Evolutionary conservation across 305 asterid genomes (phyloP).

Genomic region (Solanum hybrid): DNA sequence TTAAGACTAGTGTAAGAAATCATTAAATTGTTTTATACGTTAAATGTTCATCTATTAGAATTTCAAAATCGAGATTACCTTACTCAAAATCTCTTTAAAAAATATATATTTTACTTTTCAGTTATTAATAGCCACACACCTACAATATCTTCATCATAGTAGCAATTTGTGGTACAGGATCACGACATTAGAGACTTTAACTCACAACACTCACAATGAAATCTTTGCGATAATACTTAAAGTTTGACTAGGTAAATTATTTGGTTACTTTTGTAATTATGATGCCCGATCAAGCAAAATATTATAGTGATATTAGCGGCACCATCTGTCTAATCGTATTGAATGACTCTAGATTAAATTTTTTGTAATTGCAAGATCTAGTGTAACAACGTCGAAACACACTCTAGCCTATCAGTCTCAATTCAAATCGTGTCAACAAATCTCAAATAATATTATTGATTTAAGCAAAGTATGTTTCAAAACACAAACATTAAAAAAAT

Average conservation of each 20-base stretch:
- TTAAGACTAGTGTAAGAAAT: not conserved
- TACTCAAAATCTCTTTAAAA: not conserved
- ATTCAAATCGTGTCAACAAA: not conserved
- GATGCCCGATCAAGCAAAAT: not conserved
- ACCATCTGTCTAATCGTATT: no score
- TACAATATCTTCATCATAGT: not conserved
- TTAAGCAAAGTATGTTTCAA: not conserved
- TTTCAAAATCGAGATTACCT: not conserved
- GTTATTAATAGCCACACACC: not conserved
- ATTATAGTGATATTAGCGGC: not conserved
- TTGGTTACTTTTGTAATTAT: not conserved
- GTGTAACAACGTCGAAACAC: no score
- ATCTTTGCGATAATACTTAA: no score
- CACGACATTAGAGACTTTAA: not conserved
- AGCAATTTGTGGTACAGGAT: not conserved
- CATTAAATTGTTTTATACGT: not conserved
- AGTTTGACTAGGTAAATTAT: not conserved
- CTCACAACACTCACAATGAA: not conserved
- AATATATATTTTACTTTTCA: not conserved
- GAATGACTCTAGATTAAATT: not conserved
- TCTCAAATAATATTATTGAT: not conserved
- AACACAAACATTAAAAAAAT: not conserved
- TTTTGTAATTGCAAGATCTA: no score
- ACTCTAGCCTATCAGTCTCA: not conserved
- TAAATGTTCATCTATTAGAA: no score